Evolutionary conservation across 1,284 basidiomycete species (phyloP).

Genomic region (Mycena citricolor): DNA sequence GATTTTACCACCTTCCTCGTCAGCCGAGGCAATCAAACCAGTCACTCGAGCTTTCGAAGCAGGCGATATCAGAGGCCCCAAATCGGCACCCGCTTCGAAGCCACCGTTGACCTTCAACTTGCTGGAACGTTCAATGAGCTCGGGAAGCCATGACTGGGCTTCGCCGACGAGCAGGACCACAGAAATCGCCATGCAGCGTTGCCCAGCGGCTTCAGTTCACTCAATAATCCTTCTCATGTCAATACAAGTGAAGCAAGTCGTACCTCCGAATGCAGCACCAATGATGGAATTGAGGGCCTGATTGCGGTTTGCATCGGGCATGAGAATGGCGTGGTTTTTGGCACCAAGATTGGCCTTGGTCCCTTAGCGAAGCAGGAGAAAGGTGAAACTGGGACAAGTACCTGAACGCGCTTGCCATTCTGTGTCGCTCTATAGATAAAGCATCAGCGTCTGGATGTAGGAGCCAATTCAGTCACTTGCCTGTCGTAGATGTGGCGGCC

Average conservation of each 20-base stretch:
- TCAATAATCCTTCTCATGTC: slow-evolving; percentile 34
- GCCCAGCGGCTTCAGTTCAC: slow-evolving; percentile 76
- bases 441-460: slow-evolving; percentile 11
- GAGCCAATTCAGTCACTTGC: slow-evolving; percentile 34
- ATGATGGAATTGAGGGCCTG: slow-evolving; percentile 90
- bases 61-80: slow-evolving; percentile 96
- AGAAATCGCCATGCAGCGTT: slow-evolving; percentile 94
- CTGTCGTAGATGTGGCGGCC: slow-evolving; percentile 94
- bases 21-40: slow-evolving; percentile 77
- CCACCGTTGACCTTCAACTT: slow-evolving; percentile 86
- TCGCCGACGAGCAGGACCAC: slow-evolving; percentile 89
- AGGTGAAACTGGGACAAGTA: slow-evolving; percentile 28
- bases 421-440: slow-evolving; percentile 59
- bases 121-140: slow-evolving; percentile 82
- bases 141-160: slow-evolving; percentile 82
- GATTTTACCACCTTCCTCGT: slow-evolving; percentile 85
- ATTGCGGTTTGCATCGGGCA: slow-evolving; percentile 97
- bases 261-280: slow-evolving; percentile 93
- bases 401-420: slow-evolving; percentile 92
- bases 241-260: slow-evolving; percentile 27
- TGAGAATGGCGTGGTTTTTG: slow-evolving; percentile 94
- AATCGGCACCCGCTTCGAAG: slow-evolving; percentile 84
- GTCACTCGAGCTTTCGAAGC: slow-evolving; percentile 81
- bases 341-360: slow-evolving; percentile 87
- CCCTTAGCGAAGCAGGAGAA: slow-evolving; percentile 1